Evolutionary conservation across 345 rosid species (phyloP), one percentile per base, ranked within the genome.

Genomic region (Salix purpurea): DNA sequence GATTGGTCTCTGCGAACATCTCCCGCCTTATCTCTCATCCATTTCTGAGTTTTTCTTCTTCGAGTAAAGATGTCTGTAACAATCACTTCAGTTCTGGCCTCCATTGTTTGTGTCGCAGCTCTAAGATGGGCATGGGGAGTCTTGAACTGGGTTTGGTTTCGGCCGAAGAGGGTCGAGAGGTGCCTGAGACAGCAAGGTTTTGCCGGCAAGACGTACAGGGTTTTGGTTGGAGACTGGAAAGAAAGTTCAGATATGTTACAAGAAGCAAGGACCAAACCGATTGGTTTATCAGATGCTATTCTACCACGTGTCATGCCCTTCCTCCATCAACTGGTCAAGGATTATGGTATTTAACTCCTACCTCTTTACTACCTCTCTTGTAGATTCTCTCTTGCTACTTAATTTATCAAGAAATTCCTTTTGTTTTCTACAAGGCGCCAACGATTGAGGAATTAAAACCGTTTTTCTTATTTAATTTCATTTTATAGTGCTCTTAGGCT

Each of bases 141-240:
- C 3, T 37, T 83, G 70, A 79, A 81, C 30, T 78, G 87, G 88
- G 78, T 85, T 2, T 87, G 89, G 91, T 73, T 90, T 39, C 79
- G 66, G 76, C 94, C 91, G 0, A 86, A 70, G 85, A 83, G 48
- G 76, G 80, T 89, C 1, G 92, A 87, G 83, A 84, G 66, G 74
- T 62, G 14, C 61, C 76, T 90, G 28, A 85, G 78, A 81, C 60
- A 74, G 60, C 89, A 85, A 46, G 92, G 91, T 36, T 79, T 90
- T 50, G 13, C 58, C 9, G 90, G 88, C 73, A 84, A 84, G 34
- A 78, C 85, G 4, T 88, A 85, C 71, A 73, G 76, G 37, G 67
- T 83, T 50, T 16, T 81, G 21, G 65, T 71, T 50, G 91, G 91
- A 73, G 92, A 89, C 79, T 54, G 74, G 16, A 84, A 76, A 76